Base-by-base conservation (phyloP, 2,329 filamentous ascomycete genomes). In the Aspergillus sp. region DNA sequence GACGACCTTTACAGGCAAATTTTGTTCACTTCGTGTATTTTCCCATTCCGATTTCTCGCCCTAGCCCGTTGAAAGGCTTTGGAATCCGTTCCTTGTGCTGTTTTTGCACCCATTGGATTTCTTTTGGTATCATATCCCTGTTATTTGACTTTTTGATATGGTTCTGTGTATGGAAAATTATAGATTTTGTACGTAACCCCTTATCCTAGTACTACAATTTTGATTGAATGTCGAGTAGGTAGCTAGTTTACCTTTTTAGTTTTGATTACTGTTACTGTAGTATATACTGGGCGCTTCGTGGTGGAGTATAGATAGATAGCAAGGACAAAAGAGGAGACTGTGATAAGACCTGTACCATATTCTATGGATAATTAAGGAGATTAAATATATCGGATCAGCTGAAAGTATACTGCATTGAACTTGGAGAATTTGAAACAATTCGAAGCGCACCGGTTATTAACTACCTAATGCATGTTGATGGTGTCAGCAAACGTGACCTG, bases 31-130 rank as follows among this genome's bases (percentile, higher is more conserved):
- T 44, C 55, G 57, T 53, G 58, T 62, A 64, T 52, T 32, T 50
- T 15, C 12, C 6, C 32, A 45, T 45, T 43, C 47, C 18, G 3
- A 3, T 32, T 39, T 13, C 22, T 26, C 13, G 11, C 22, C 44
- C 30, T 38, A 36, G 43, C 44, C 34, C 15, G 22, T 53, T 36
- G 32, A 18, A 36, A 48, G 20, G 49, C 30, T 48, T 15, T 12
- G 44, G 38, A 51, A 44, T 57, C 5, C 60, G 50, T 55, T 61
- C 56, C 57, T 52, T 60, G 47, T 61, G 57, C 50, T 61, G 32
- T 55, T 20, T 12, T 15, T 49, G 39, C 57, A 55, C 43, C 36
- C 8, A 26, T 39, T 50, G 38, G 44, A 47, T 24, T 57, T 60
- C 56, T 53, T 47, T 62, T 56, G 55, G 48, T 58, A 47, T 34